A percentile compares a stretch with the other conserved stretches of the same genome.
Conservation (phyloP, 495 filamentous ascomycete genomes). For the Talaromyces trachyspermus region DNA sequence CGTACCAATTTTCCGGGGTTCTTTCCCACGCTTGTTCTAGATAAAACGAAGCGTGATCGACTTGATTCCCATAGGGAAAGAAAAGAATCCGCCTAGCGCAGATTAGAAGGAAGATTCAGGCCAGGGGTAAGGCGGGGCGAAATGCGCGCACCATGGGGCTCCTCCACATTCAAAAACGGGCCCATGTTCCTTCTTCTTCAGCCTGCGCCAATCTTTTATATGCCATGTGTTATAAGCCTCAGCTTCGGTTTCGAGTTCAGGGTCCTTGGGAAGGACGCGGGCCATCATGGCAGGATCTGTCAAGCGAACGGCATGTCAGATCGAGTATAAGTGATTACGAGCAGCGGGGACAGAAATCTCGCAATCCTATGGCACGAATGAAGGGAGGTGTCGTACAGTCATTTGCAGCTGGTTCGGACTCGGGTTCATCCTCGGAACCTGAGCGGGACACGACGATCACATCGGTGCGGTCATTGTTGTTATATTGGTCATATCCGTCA, state of each 20-base stretch:
- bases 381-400: conserved; percentile 54
- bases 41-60: conserved; percentile 89
- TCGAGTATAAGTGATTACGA: conserved; percentile 1
- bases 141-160: conserved; percentile 66
- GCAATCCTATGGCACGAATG: conserved; percentile 6
- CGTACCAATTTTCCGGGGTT: conserved; percentile 82
- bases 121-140: not conserved
- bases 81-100: conserved; percentile 75
- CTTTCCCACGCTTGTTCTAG: conserved; percentile 84
- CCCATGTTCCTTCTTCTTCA: conserved; percentile 74
- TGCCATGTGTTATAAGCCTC: conserved; percentile 77
- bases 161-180: conserved; percentile 82
- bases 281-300: conserved; percentile 80
- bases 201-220: conserved; percentile 68
- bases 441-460: conserved; percentile 78
- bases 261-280: conserved; percentile 61
- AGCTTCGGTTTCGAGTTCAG: conserved; percentile 62
- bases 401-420: conserved; percentile 52
- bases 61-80: conserved; percentile 90
- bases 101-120: conserved; percentile 10
- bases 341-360: not conserved
- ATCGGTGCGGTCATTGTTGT: conserved; percentile 69
- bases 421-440: conserved; percentile 45
- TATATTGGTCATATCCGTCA: conserved; percentile 63
- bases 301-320: not conserved